Evolutionary conservation across 495 filamentous ascomycete genomes (phyloP).

Genomic region (Penicillium lividum): DNA sequence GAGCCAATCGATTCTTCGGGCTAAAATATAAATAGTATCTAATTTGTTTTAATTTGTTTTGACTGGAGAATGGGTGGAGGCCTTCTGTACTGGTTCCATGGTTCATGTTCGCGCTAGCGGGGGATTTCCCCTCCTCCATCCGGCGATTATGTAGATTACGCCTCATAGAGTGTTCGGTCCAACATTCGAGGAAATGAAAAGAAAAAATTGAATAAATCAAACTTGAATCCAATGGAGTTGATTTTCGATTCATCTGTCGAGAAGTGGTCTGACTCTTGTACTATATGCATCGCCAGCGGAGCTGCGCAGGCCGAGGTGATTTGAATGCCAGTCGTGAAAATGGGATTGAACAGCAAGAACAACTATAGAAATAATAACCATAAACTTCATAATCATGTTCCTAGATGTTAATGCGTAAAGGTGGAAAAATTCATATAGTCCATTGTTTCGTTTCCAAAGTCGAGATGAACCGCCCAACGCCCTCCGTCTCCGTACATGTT

Average conservation of each 20-base stretch:
- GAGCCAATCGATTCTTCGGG: conserved; percentile 27
- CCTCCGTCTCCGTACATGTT: conserved; percentile 3
- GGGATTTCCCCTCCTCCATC: neutral
- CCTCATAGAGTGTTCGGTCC: neutral
- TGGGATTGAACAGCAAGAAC: neutral
- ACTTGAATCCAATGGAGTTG: too few species aligned
- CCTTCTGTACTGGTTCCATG: conserved; percentile 4
- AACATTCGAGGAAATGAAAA: too few species aligned
- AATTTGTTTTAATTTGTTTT: neutral
- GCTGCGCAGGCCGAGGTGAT: conserved; percentile 11
- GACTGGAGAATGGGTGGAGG: neutral
- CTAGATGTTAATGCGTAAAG: conserved; percentile 1
- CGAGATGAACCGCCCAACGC: conserved; percentile 11
- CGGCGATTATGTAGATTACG: neutral
- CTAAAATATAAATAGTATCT: neutral
- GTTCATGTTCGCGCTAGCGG: neutral
- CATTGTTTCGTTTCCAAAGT: neutral
- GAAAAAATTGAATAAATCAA: too few species aligned
- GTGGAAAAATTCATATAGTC: neutral
- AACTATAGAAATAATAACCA: too few species aligned
- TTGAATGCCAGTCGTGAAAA: neutral
- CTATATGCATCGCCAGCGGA: conserved; percentile 25
- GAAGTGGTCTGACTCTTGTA: conserved; percentile 16
- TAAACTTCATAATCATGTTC: neutral
- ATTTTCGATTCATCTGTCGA: neutral